Percentiles rank a stretch among this genome's conserved stretches.
phyloP scores from a whole-genome alignment of 495 filamentous ascomycete species.

The Penicillium cataractarum region DNA sequence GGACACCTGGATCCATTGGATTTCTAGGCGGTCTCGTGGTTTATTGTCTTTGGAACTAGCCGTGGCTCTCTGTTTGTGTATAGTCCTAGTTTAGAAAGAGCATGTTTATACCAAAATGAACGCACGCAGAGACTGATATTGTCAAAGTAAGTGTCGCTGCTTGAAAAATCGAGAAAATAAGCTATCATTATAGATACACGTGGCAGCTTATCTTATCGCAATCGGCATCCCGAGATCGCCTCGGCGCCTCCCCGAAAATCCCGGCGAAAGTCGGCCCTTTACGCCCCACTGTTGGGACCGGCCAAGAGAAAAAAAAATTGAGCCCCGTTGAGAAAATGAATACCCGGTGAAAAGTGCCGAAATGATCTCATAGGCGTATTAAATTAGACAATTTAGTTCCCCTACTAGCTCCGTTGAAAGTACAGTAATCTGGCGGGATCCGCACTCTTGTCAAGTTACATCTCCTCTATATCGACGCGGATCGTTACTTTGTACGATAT shows the following conservation, averaged over 20 bases:
- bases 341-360: conserved; percentile 11
- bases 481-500: background rate
- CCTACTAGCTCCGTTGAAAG: background rate
- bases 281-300: conserved; percentile 26
- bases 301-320: conserved; percentile 21
- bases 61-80: background rate
- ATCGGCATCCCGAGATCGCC: conserved; percentile 31
- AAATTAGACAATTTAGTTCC: background rate
- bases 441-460: background rate
- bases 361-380: conserved; percentile 19
- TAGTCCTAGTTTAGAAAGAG: background rate
- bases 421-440: background rate
- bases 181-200: background rate
- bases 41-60: background rate
- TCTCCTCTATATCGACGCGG: background rate
- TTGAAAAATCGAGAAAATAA: too few relatives aligned
- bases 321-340: conserved; percentile 6
- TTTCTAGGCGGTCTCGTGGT: conserved; percentile 32
- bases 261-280: conserved; percentile 29
- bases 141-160: too few relatives aligned
- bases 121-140: background rate
- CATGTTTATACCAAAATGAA: background rate
- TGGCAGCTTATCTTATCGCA: conserved; percentile 11
- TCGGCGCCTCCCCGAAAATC: conserved; percentile 18
- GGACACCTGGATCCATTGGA: conserved; percentile 60